Conservation (phyloP, 495 filamentous ascomycete species). For the Lepraria neglecta region DNA sequence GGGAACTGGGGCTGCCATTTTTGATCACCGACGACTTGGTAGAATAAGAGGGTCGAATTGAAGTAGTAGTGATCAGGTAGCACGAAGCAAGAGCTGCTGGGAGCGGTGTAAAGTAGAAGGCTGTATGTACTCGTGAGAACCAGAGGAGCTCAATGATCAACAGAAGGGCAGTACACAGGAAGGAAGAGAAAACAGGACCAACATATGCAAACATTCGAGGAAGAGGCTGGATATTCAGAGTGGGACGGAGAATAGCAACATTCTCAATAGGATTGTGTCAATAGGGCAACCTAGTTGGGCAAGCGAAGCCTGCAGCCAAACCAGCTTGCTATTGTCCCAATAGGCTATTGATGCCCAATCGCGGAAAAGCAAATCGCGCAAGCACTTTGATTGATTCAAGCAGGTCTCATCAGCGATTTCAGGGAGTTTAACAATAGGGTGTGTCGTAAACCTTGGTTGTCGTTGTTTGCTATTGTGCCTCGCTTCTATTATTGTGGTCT, state of each 20-base stretch:
- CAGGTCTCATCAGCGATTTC: background rate
- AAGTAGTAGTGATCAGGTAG: background rate
- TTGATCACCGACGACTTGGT: too few relatives aligned
- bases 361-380: background rate
- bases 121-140: background rate
- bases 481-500: slow-evolving; percentile 3
- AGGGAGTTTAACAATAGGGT: background rate
- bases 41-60: background rate
- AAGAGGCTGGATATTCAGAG: background rate
- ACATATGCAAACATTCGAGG: background rate
- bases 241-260: background rate
- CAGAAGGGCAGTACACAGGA: too few relatives aligned
- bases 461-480: background rate
- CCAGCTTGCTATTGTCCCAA: slow-evolving; percentile 7
- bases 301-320: background rate
- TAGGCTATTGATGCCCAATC: background rate
- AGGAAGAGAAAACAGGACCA: too few relatives aligned
- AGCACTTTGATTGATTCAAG: background rate
- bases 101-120: background rate
- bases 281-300: background rate
- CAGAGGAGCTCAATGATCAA: too few relatives aligned
- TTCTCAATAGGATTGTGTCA: slow-evolving; percentile 9
- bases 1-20: slow-evolving; percentile 4
- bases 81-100: background rate
- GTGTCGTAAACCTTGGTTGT: background rate